Evolutionary conservation across 202 grass and related monocot genomes (phyloP).

Genomic region (Tripidium arundinaceum): DNA sequence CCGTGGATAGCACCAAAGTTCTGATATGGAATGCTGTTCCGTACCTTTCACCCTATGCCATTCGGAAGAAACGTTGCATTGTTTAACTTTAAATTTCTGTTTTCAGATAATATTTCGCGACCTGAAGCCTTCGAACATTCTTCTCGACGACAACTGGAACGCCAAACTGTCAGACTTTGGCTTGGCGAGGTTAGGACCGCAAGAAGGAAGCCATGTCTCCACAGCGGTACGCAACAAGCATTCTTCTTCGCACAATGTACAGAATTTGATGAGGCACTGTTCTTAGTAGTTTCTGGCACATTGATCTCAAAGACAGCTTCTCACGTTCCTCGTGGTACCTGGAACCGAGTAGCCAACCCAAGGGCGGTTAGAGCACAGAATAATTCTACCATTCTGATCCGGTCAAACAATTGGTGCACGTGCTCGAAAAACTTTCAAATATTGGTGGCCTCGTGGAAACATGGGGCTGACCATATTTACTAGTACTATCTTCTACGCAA

Average conservation of each 20-base stretch:
- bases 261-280: not conserved
- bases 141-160: conserved; percentile 87
- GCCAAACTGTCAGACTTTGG: conserved; percentile 94
- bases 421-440: conserved; percentile 15
- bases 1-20: conserved; percentile 37
- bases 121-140: conserved; percentile 94
- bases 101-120: conserved; percentile 95
- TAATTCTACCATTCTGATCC: not conserved
- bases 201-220: conserved; percentile 88
- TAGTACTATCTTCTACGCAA: not conserved
- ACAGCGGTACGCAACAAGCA: conserved; percentile 55
- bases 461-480: not conserved
- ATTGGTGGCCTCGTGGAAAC: conserved; percentile 20
- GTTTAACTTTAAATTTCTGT: not conserved
- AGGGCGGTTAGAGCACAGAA: not conserved
- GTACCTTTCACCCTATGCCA: not conserved
- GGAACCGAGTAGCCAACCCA: not conserved
- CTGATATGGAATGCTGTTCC: conserved; percentile 44
- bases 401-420: conserved; percentile 17
- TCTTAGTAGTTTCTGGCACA: not conserved
- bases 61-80: not conserved
- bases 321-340: not conserved
- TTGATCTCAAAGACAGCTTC: not conserved
- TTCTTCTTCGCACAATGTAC: not conserved
- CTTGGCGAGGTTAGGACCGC: conserved; percentile 76